A percentile compares a stretch with the other conserved stretches of the same genome.
Conservation (phyloP, 805 yeast genomes). For the Candida bentonensis region DNA sequence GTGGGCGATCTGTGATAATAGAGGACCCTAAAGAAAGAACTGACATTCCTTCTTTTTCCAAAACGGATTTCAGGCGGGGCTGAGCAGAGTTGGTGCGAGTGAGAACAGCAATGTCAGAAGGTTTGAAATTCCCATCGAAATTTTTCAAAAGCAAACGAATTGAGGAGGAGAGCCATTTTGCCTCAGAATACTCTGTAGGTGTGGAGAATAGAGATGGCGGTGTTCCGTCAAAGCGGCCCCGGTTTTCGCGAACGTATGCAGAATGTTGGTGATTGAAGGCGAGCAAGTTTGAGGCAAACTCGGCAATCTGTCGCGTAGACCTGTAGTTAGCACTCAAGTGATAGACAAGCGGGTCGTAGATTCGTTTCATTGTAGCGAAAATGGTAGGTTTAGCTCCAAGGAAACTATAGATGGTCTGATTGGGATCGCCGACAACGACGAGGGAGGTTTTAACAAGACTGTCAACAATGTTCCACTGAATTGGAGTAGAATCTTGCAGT, state of each 20-base stretch:
- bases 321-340: conserved; percentile 62
- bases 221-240: conserved; percentile 30
- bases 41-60: neutral
- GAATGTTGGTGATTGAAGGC: neutral
- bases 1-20: neutral
- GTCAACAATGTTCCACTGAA: conserved; percentile 63
- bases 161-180: neutral
- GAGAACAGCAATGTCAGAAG: neutral
- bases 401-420: conserved; percentile 86
- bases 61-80: neutral
- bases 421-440: conserved; percentile 93
- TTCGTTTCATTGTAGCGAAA: conserved; percentile 25
- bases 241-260: conserved; percentile 13
- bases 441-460: conserved; percentile 29
- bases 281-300: conserved; percentile 37
- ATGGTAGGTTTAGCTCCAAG: conserved; percentile 64
- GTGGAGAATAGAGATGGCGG: neutral
- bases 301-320: conserved; percentile 55
- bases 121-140: neutral
- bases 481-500: conserved; percentile 78
- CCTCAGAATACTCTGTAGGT: neutral
- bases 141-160: neutral
- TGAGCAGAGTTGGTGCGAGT: neutral
- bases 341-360: conserved; percentile 24
- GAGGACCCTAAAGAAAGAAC: neutral